phyloP scores from a whole-genome alignment of 1,139 yeast genomes.

The Diutina sp. region DNA sequence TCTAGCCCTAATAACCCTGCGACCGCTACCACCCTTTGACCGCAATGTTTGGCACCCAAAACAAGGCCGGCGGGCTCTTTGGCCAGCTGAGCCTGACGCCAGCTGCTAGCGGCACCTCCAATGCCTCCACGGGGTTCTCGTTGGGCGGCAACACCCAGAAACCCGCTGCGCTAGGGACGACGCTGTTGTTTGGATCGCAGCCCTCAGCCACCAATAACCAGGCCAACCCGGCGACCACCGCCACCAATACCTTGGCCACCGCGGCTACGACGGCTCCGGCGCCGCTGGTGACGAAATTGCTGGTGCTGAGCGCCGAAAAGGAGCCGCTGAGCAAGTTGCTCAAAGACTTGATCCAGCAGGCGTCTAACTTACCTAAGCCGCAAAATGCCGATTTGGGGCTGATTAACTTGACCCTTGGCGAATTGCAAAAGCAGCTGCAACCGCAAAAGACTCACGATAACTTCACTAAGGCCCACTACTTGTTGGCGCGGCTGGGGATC shows the following conservation, averaged over 20 bases:
- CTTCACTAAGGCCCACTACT: slow-evolving; percentile 80
- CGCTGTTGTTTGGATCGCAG: background rate
- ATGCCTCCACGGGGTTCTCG: slow-evolving; percentile 1
- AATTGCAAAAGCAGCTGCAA: slow-evolving; percentile 60
- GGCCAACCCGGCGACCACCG: background rate
- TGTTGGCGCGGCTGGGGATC: slow-evolving; percentile 81
- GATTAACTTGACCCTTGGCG: slow-evolving; percentile 63
- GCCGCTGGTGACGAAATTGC: background rate
- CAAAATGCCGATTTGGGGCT: slow-evolving; percentile 52
- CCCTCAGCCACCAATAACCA: background rate
- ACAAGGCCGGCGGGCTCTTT: background rate
- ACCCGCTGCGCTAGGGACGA: background rate
- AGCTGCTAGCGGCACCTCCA: background rate
- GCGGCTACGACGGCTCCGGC: background rate
- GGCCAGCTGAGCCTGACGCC: background rate
- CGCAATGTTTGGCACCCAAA: background rate
- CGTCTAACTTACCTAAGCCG: slow-evolving; percentile 55
- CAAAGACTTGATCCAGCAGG: slow-evolving; percentile 59
- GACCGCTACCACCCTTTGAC: background rate
- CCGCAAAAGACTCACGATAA: slow-evolving; percentile 27
- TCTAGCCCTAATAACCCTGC: background rate
- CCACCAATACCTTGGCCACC: background rate
- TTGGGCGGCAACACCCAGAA: background rate
- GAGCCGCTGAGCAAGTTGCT: slow-evolving; percentile 15
- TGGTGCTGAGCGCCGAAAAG: background rate